phyloP scores from a whole-genome alignment of 345 rosid genomes.

The Brassica juncea region DNA sequence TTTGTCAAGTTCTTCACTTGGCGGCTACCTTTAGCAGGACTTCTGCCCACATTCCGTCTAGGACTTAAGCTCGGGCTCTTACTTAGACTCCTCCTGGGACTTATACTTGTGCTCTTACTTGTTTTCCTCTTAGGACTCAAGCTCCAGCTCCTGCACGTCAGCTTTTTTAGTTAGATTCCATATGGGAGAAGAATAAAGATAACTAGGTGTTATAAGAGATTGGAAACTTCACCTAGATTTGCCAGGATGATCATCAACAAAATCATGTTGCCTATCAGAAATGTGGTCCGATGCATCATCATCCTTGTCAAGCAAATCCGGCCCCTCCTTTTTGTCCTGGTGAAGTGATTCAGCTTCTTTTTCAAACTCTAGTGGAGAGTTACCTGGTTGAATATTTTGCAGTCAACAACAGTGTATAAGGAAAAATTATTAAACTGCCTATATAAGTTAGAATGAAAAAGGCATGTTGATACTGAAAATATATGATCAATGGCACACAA shows the following conservation, averaged over 20 bases:
- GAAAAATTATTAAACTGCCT: neutral
- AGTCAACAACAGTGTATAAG: constrained; percentile 5
- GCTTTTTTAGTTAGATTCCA: constrained; percentile 51
- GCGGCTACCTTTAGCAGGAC: constrained; percentile 41
- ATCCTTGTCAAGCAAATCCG: constrained; percentile 49
- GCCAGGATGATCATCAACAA: constrained; percentile 74
- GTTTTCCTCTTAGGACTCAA: constrained; percentile 75
- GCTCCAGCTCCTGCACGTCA: constrained; percentile 91
- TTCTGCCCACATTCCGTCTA: constrained; percentile 44
- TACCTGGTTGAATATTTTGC: constrained; percentile 42
- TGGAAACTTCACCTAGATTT: constrained; percentile 81
- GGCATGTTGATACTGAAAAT: neutral
- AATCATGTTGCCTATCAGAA: constrained; percentile 77
- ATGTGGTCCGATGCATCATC: constrained; percentile 54
- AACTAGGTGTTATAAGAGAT: constrained; percentile 45
- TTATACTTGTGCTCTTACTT: constrained; percentile 81
- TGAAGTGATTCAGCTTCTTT: constrained; percentile 52
- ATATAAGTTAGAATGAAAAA: neutral
- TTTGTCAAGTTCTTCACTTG: constrained; percentile 43
- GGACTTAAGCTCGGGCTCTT: constrained; percentile 71
- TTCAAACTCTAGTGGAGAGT: constrained; percentile 43
- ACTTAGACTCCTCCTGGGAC: constrained; percentile 71
- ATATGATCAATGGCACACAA: constrained; percentile 7
- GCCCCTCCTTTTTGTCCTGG: constrained; percentile 47
- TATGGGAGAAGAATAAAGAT: constrained; percentile 47